Conservation (phyloP, 2,329 filamentous ascomycete genomes). For the Pleomassaria siparia region DNA sequence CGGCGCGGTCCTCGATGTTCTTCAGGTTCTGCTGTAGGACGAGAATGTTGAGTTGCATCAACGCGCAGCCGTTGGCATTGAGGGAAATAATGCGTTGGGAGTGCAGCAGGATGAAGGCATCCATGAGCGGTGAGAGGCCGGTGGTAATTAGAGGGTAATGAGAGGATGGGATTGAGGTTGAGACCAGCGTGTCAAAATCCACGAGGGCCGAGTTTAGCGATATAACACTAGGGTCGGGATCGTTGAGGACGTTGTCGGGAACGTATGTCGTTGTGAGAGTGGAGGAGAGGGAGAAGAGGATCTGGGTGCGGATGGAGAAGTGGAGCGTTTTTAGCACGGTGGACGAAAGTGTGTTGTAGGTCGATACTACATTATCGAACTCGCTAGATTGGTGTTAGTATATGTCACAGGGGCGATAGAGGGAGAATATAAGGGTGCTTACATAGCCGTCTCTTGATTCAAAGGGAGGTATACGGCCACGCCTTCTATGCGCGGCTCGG, state of each 20-base stretch:
- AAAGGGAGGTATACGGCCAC: conserved; percentile 81
- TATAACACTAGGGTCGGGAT: conserved; percentile 79
- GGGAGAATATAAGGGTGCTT: conserved; percentile 52
- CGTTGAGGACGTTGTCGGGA: conserved; percentile 70
- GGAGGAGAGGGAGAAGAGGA: conserved; percentile 74
- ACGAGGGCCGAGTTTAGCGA: conserved; percentile 80
- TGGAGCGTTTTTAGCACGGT: conserved; percentile 84
- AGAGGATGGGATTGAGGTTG: conserved; percentile 67
- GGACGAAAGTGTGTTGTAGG: conserved; percentile 77
- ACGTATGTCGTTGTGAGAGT: conserved; percentile 53
- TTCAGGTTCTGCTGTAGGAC: conserved; percentile 97
- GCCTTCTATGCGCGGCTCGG: conserved; percentile 55
- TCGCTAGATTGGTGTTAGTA: conserved; percentile 51
- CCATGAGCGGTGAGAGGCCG: conserved; percentile 76
- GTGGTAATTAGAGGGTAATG: conserved; percentile 73
- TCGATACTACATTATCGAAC: conserved; percentile 84
- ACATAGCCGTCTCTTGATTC: conserved; percentile 80
- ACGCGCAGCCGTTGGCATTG: conserved; percentile 79
- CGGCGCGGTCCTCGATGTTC: conserved; percentile 73
- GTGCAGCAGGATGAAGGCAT: conserved; percentile 69
- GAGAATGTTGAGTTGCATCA: conserved; percentile 90
- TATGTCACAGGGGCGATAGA: neutral
- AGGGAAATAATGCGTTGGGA: conserved; percentile 73
- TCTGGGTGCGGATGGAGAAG: conserved; percentile 82
- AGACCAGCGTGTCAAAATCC: conserved; percentile 81